A percentile compares a stretch with the other conserved stretches of the same genome.
Evolutionary conservation across 2,329 filamentous ascomycete genomes (phyloP).

Genomic region (Alternaria hordeiaustralica): DNA sequence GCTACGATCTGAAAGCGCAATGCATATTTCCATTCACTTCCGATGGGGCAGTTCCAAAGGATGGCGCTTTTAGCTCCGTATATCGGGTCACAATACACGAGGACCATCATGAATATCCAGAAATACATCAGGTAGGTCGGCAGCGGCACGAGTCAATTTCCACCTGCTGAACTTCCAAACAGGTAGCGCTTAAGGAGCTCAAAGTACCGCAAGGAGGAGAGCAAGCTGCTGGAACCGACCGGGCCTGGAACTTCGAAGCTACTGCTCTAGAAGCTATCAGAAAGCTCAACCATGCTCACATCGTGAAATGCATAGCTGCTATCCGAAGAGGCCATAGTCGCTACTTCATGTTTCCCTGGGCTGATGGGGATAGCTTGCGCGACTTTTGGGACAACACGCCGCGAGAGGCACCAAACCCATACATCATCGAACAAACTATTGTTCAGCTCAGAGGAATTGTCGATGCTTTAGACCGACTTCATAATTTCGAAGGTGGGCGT

Average conservation of each 20-base stretch:
- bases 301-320: conserved; percentile 20
- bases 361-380: conserved; percentile 13
- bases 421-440: conserved; percentile 5
- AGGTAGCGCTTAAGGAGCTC: conserved; percentile 22
- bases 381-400: conserved; percentile 16
- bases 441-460: conserved; percentile 21
- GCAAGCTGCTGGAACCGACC: neutral
- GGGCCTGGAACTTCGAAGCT: conserved; percentile 20
- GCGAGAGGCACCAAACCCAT: neutral
- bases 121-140: conserved; percentile 5
- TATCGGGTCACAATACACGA: conserved; percentile 9
- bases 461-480: conserved; percentile 18
- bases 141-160: no score
- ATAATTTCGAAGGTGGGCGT: conserved; percentile 7
- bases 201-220: neutral
- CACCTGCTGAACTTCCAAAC: no score
- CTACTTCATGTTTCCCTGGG: conserved; percentile 34
- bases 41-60: neutral
- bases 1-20: conserved; percentile 7
- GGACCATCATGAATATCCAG: conserved; percentile 6
- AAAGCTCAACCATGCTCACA: conserved; percentile 18
- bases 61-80: conserved; percentile 16
- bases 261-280: conserved; percentile 15
- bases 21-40: conserved; percentile 20
- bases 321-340: conserved; percentile 17